Evolutionary conservation across 2,329 filamentous ascomycete genomes (phyloP), one percentile per base, ranked within the genome.

Genomic region (Mycocentrospora acerina): DNA sequence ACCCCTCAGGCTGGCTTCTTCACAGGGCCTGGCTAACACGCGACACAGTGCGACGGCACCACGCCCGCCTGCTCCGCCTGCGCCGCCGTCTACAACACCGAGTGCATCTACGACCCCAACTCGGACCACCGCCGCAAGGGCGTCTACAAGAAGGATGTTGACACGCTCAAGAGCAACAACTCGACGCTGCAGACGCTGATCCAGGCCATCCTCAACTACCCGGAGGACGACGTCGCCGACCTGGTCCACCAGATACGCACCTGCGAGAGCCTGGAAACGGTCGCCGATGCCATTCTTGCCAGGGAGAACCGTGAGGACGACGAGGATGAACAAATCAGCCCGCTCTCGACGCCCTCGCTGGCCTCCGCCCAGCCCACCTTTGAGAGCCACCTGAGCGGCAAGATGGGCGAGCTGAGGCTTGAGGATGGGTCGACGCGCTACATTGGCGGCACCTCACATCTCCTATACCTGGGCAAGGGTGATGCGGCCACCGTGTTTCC

Each of bases 91-190:
- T 97, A 98, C 64, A 81, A 82, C 45, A 93, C 88, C 32, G 82
- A 87, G 71, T 96, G 93, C 66, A 78, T 96, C 51, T 97, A 97
- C 74, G 91, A 97, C 62, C 91, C 90, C 3, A 94, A 90, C 62
- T 95, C 90, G 42, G 93, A 98, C 66, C 90, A 96, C 66, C 86
- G 93, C 33, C 85, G 93, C 34, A 97, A 97, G 67, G 93, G 93
- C 44, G 93, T 97, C 32, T 97, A 97, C 68, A 90, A 91, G 60
- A 90, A 95, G 69, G 93, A 95, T 67, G 82, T 86, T 16, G 90
- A 95, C 66, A 88, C 81, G 60, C 78, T 91, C 65, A 94, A 94
- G 71, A 90, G 90, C 15, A 83, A 83, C 47, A 89, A 85, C 59
- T 88, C 88, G 24, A 97, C 91, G 1, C 74, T 97, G 38, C 88